Base-by-base conservation (phyloP, 495 filamentous ascomycete species). In the Trichoderma gamsii region DNA sequence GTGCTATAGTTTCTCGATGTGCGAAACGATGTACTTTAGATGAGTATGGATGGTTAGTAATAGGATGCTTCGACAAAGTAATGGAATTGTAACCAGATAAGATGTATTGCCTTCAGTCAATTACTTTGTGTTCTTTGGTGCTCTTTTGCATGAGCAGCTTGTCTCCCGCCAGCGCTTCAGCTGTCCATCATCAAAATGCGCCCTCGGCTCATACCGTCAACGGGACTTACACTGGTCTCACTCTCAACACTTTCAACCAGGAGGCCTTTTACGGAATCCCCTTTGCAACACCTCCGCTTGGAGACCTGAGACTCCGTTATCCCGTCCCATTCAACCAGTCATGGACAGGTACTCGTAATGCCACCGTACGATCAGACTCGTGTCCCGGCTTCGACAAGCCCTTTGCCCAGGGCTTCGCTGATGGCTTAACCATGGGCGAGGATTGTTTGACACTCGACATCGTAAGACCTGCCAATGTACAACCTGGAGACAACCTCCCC, bases 401-500 rank as follows among this genome's bases (percentile, higher is more conserved):
- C 11, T 61, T 61, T 11, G 56, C 25, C 56, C 56, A 61, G 13
- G 56, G 56, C 25, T 61, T 61, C 63, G 63, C 35, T 13, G 63
- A 44, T 13, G 63, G 63, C 63, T 43, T 65, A n/a, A 65, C 63
- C 23, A 44, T 41, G 63, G 18, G 63, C 63, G 63, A 65, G 23
- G 35, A 65, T 43, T 41, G 63, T 9, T n/a, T 65, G 35, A 61
- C 56, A 4, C 56, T 61, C 35, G 56, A 61, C 25, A 61, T 61
- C 1, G 56, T 61, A 0, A 61, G 56, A 32, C 56, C 56, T 6
- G 56, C 56, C 56, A 61, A 61, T 61, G 56, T 61, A 4, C 23
- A 32, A 6, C 56, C 56, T 18, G 56, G 56, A 61, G 56, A 61
- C 25, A 32, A 61, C 8, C 56, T 61, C 23, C 56, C 56, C 23